Evolutionary conservation across 2,329 filamentous ascomycete genomes (phyloP), one percentile per base, ranked within the genome.

Genomic region (Monosporascus sp.): DNA sequence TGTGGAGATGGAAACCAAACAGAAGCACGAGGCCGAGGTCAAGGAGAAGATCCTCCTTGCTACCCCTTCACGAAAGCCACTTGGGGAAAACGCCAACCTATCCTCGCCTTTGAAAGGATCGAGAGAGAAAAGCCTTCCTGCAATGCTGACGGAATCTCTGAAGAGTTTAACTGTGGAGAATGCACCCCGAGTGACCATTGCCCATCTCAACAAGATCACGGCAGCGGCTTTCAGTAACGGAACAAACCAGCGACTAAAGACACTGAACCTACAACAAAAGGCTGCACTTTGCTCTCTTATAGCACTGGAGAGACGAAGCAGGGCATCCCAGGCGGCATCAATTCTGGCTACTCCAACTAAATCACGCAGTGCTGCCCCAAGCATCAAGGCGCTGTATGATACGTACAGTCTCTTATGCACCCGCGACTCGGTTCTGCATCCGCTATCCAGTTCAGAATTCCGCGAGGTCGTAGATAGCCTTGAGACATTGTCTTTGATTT

Each of bases 211-310:
- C 66, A 91, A 90, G 62, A 86, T 97, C 55, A 96, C 94, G 0
- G 85, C 92, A 0, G 84, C 90, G 4, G 89, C 90, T 1, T 97
- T 99, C 70, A 90, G 89, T 68, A 93, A 97, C 62, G 92, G 92
- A 37, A 88, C 91, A 1, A 83, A 80, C 14, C 90, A 97, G 62
- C 84, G 94, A 53, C 82, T 99, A 15, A 87, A 89, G 69, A 85
- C 86, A 5, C 82, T 99, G 52, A 99, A 97, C 67, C 79, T 99
- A 2, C 95, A 99, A 67, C 94, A 99, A 70, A 97, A 96, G 70
- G 94, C 93, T 4, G 91, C 93, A 0, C 79, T 99, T 9, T 99
- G 94, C 72, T 84, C 93, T 0, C 78, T 99, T 15, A 80, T 93
- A 39, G 90, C 90, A 2, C 83, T 94, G n/a, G 92, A 97, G 68